Base-by-base conservation (phyloP, 805 yeast species). In the Nakazawaea pomicola region DNA sequence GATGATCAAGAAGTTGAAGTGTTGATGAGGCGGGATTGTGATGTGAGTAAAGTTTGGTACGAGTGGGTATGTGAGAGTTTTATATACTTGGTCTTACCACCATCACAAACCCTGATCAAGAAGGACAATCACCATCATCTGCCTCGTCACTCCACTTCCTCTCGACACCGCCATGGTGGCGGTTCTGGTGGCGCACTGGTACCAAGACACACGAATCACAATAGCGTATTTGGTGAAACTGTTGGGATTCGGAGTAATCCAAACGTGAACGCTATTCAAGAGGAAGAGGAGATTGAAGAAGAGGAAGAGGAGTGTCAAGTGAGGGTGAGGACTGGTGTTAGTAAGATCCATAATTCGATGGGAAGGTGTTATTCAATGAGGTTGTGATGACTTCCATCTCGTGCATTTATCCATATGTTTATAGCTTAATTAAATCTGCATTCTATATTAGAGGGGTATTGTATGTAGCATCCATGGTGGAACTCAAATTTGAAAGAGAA, bases 11-110 rank as follows among this genome's bases (percentile, higher is more conserved):
- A 74, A 44, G 48, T 81, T 4, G 75, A 74, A 29, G 55, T 80
- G 0, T 67, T 70, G 27, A 51, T 80, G 29, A 69, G 76, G 53
- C 61, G 89, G 41, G 69, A 64, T 27, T 53, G 63, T 3, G 53
- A 57, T 1, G 24, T 7, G 2, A 14, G 16, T 6, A 59, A 58
- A 33, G 74, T 76, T 1, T 80, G 88, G 88, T 82, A 81, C 49
- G 83, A 78, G 46, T 83, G 89, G 88, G 62, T 74, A 0, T 51
- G 69, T 16, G 81, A 78, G 50, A 63, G 74, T 4, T 78, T 68
- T 50, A 62, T 74, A 25, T 72, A 72, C 42, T 49, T 54, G 23
- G 47, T 50, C 23, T 42, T 49, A 15, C 61, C 59, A 24, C 32
- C 46, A n/a, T 52, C 17, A 27, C 31, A 29, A 29, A 49, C n/a